Conservation (phyloP, 495 filamentous ascomycete genomes). For the Penicillium subrubescens region DNA sequence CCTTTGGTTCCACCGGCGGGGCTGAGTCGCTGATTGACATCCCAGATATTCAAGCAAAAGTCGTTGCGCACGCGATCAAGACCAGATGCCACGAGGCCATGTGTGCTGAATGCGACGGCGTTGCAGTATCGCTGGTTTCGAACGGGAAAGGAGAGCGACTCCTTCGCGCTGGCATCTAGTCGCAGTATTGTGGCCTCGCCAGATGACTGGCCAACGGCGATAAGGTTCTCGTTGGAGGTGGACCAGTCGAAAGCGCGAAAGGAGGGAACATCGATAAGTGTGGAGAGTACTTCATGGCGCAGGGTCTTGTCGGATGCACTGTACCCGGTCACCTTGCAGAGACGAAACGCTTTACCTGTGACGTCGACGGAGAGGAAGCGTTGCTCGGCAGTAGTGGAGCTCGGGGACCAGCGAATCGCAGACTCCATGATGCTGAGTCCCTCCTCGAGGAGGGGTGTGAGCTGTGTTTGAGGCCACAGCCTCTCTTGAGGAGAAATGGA, state of each 20-base stretch:
- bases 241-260: conserved; percentile 98
- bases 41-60: conserved; percentile 91
- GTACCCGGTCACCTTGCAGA: conserved; percentile 71
- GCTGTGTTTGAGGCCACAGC: conserved; percentile 17
- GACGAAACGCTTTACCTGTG: conserved; percentile 72
- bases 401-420: conserved; percentile 88
- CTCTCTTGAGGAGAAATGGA: conserved; percentile 10
- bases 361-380: conserved; percentile 86
- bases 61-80: conserved; percentile 92
- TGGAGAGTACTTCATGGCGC: conserved; percentile 67
- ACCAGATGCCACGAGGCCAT: conserved; percentile 79
- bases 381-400: conserved; percentile 62
- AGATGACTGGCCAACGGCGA: conserved; percentile 81
- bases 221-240: conserved; percentile 69
- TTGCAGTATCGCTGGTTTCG: conserved; percentile 90
- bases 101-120: conserved; percentile 82
- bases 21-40: conserved; percentile 68
- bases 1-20: conserved; percentile 39
- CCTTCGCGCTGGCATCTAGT: conserved; percentile 66
- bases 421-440: conserved; percentile 55
- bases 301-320: conserved; percentile 52
- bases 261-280: conserved; percentile 77
- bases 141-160: conserved; percentile 70
- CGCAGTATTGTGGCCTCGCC: conserved; percentile 83
- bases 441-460: neutral